Evolutionary conservation across 139 green algal species (phyloP), one percentile per base, ranked within the genome.

Genomic region (Micractinium conductrix): DNA sequence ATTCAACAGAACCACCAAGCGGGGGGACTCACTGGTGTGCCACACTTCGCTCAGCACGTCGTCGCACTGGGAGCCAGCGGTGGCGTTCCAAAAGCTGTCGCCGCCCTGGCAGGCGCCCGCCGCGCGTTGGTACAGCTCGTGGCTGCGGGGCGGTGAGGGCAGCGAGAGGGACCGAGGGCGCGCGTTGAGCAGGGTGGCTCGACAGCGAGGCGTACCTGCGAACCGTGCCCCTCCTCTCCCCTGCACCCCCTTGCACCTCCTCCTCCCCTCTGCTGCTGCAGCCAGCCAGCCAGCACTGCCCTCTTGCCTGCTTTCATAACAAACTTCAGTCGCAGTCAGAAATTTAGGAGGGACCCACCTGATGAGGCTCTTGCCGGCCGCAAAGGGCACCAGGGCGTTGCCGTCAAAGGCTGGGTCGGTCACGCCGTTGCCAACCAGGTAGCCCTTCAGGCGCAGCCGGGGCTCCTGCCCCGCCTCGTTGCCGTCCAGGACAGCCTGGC

Each of bases 401-500:
- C 91, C 92, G 74, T 97, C 94, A 38, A 88, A 78, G 17, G 73
- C 43, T 33, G 93, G 84, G 74, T 97, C 94, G 2, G 92, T 96
- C 73, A 91, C 93, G 35, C 92, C 92, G 65, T 97, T 97, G 65
- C 94, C 94, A 1, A 96, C 72, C 3, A 92, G 65, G 84, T 97
- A 97, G 17, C 94, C 94, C 79, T 42, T n/a, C 26, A 87, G 44
- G 62, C 37, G 38, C 42, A 87, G 74, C 10, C 19, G 28, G 4
- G 72, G 81, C 71, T 74, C n/a, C 53, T 86, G 73, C 60, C 74
- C 73, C 8, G 60, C 62, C 2, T 71, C 74, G 63, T 76, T 87
- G 74, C 74, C 83, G 4, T 63, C 42, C 42, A 86, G 43, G 4
- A 86, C 71, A 1, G 81, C 81, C 55, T 72, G 76, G 30, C 8